Conservation (phyloP, 192 early-diverging fungal genomes). For the Backusella mclennaniae region DNA sequence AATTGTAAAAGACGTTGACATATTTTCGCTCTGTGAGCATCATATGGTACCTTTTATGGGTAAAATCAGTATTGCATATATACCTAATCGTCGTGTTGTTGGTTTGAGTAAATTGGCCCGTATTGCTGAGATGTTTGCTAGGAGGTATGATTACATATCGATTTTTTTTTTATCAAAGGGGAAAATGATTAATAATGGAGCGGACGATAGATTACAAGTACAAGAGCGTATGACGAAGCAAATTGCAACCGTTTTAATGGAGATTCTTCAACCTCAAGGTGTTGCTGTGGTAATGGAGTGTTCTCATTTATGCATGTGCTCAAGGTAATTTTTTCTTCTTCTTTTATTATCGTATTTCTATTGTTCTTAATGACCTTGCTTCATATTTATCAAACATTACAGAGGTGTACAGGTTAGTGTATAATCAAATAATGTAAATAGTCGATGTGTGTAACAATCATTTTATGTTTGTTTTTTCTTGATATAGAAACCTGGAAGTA, state of each 20-base stretch:
- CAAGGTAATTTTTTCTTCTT: conserved; percentile 13
- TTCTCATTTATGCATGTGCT: conserved; percentile 56
- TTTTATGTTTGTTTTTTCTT: not conserved
- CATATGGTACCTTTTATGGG: conserved; percentile 98
- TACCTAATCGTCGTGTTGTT: conserved; percentile 92
- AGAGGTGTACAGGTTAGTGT: conserved; percentile 11
- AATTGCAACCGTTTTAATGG: conserved; percentile 85
- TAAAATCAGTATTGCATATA: conserved; percentile 97
- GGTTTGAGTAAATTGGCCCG: conserved; percentile 96
- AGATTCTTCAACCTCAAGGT: conserved; percentile 91
- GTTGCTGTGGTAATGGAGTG: conserved; percentile 98
- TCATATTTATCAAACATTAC: not conserved
- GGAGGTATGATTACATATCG: conserved; percentile 34
- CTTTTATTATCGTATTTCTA: not conserved
- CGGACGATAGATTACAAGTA: conserved; percentile 72
- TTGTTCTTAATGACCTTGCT: not conserved
- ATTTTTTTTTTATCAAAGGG: not conserved
- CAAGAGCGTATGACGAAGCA: conserved; percentile 99
- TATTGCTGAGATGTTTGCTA: conserved; percentile 97
- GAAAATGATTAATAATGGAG: not conserved
- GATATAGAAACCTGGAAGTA: conserved; percentile 86
- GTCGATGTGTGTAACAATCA: not conserved
- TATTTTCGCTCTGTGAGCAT: conserved; percentile 97
- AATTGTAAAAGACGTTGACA: conserved; percentile 95
- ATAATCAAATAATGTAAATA: not conserved